Evolutionary conservation across 257 asterid genomes (phyloP), one percentile per base, ranked within the genome.

Genomic region (Gentiana dahurica): DNA sequence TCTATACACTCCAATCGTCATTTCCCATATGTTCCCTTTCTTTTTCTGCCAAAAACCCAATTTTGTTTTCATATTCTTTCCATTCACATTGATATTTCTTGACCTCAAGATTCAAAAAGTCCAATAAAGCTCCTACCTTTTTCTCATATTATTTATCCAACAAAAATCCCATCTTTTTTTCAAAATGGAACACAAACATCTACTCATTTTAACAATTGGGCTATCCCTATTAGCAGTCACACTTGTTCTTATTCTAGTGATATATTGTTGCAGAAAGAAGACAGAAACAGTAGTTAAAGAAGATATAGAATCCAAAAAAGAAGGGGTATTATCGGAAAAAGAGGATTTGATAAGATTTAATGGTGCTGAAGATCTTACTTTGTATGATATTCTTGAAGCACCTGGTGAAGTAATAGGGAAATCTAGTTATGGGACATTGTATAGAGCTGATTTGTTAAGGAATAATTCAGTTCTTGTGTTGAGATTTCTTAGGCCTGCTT

Each of bases 401-500:
- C 93, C 96, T 6, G 95, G 96, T 41, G 96, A 87, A 61, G 96
- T 87, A 47, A 87, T 87, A 34, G 93, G 93, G 34, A 87, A 87
- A 70, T 87, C 96, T 8, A 70, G 79, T 59, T 85, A 78, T 71
- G 96, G 96, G 58, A 87, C 95, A 15, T 66, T 87, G 68, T 87
- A 87, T 54, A 80, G 74, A 67, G 96, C 95, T 33, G 56, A 54
- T 79, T 77, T 90, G 86, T 64, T 76, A 38, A 60, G 68, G 63
- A 70, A 74, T n/a, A 73, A 82, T 64, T 72, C 83, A 4, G 59
- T 81, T 36, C 67, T 84, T 13, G 68, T 87, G 84, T 76, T 87
- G 55, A 70, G 98, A 48, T 90, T 90, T 78, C 75, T 87, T 70
- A 84, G 95, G 75, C 98, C 98, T 62, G 78, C 96, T 70, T 90